These are phyloP conservation scores for Scedosporium aurantiacum DNA, from an alignment of 2,329 filamentous ascomycete genomes.

Conservation along the genomic window DNA sequence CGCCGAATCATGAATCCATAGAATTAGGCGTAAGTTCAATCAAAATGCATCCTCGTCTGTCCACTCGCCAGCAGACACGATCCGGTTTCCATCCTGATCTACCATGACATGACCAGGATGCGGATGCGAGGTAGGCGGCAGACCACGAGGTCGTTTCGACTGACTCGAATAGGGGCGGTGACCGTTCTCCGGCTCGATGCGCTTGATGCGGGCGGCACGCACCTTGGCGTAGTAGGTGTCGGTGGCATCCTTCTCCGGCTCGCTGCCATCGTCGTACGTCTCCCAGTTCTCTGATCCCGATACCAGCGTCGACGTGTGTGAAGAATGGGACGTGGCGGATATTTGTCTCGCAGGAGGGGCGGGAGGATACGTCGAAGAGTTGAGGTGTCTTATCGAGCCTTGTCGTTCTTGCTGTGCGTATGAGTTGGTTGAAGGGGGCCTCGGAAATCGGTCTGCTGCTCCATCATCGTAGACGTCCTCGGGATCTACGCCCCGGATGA, in stretches of 20 bases:
- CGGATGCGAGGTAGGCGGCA: constrained; percentile 36
- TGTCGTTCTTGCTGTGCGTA: constrained; percentile 26
- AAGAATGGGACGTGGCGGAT: constrained; percentile 48
- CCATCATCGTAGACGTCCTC: constrained; percentile 79
- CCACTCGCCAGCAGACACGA: constrained; percentile 56
- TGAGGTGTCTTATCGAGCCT: constrained; percentile 29
- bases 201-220: constrained; percentile 55
- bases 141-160: constrained; percentile 42
- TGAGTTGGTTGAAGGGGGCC: constrained; percentile 9
- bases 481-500: constrained; percentile 52
- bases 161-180: constrained; percentile 31
- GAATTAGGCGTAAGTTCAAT: background rate
- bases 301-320: constrained; percentile 62
- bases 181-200: constrained; percentile 40
- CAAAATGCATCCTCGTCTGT: constrained; percentile 45
- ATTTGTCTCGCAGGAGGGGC: constrained; percentile 49
- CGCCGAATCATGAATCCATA: background rate
- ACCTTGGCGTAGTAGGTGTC: constrained; percentile 75
- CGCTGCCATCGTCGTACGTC: constrained; percentile 79
- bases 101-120: constrained; percentile 38
- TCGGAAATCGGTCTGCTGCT: background rate
- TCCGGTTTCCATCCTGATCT: constrained; percentile 50
- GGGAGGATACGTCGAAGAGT: constrained; percentile 26
- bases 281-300: constrained; percentile 96
- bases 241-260: constrained; percentile 62